Percentiles rank a stretch among this genome's conserved stretches.
Conservation (phyloP, 2,329 filamentous ascomycete genomes). For the Arthrobotrys megalospora region DNA sequence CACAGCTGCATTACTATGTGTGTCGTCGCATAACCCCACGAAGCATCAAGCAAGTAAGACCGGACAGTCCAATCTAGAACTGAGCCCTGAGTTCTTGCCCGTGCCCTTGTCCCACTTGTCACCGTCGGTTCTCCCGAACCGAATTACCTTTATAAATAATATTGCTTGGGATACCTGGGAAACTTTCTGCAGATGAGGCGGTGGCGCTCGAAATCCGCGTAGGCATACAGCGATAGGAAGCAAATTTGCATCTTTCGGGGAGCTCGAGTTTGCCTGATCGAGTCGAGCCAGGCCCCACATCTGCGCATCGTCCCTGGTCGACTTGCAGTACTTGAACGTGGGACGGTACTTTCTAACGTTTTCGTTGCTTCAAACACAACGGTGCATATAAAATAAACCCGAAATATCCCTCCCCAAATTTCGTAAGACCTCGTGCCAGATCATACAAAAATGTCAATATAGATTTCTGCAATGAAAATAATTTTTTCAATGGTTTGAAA, state of each 20-base stretch:
- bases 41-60: constrained; percentile 21
- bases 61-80: constrained; percentile 28
- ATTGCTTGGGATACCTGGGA: constrained; percentile 25
- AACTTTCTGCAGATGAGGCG: constrained; percentile 23
- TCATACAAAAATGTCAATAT: constrained; percentile 36
- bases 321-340: constrained; percentile 38
- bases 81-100: not conserved
- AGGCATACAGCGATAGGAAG: constrained; percentile 20
- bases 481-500: constrained; percentile 34
- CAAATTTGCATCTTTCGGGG: constrained; percentile 47
- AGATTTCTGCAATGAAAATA: constrained; percentile 20
- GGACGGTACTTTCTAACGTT: constrained; percentile 36
- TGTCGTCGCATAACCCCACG: constrained; percentile 39
- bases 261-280: constrained; percentile 52
- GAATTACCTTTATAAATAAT: constrained; percentile 37
- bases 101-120: constrained; percentile 10
- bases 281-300: constrained; percentile 37
- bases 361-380: constrained; percentile 25
- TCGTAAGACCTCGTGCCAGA: constrained; percentile 17
- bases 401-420: constrained; percentile 35
- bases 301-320: constrained; percentile 23
- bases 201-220: constrained; percentile 36
- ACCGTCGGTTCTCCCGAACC: not conserved
- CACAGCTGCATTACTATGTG: constrained; percentile 33
- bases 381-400: constrained; percentile 47